These are phyloP conservation scores for Russula sp. DNA, from an alignment of 768 basidiomycete genomes.

Conservation along the genomic window DNA sequence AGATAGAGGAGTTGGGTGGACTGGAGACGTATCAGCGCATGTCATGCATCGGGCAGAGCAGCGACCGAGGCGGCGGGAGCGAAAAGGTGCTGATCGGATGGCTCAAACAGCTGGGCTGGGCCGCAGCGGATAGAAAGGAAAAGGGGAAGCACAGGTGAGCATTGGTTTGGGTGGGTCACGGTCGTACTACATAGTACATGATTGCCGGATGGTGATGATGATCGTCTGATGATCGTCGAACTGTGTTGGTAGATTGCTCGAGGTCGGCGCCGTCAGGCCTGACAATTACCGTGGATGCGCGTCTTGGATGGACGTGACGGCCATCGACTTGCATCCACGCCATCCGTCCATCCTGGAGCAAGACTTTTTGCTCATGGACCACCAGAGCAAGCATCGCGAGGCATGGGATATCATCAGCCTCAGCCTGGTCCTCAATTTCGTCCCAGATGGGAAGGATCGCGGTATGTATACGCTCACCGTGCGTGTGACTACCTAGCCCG, in stretches of 20 bases:
- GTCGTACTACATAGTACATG: no score
- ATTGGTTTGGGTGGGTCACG: no score
- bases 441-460: slow-evolving; percentile 66
- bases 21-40: slow-evolving; percentile 76
- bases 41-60: slow-evolving; percentile 74
- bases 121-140: slow-evolving; percentile 16
- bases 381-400: slow-evolving; percentile 38
- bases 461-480: slow-evolving; percentile 41
- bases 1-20: slow-evolving; percentile 71
- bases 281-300: slow-evolving; percentile 67
- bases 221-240: no score
- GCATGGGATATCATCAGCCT: slow-evolving; percentile 80
- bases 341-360: slow-evolving; percentile 81
- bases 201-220: background rate
- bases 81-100: slow-evolving; percentile 74
- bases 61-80: slow-evolving; percentile 82
- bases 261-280: slow-evolving; percentile 82
- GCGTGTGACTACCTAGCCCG: background rate
- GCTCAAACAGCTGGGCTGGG: slow-evolving; percentile 50
- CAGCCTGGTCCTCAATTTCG: slow-evolving; percentile 87
- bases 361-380: slow-evolving; percentile 70
- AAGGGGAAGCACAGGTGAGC: slow-evolving; percentile 34
- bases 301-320: slow-evolving; percentile 65
- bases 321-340: slow-evolving; percentile 80
- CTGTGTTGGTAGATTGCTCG: slow-evolving; percentile 53